Evolutionary conservation across 495 filamentous ascomycete species (phyloP).

Genomic region (Chaetomidium leptoderma): DNA sequence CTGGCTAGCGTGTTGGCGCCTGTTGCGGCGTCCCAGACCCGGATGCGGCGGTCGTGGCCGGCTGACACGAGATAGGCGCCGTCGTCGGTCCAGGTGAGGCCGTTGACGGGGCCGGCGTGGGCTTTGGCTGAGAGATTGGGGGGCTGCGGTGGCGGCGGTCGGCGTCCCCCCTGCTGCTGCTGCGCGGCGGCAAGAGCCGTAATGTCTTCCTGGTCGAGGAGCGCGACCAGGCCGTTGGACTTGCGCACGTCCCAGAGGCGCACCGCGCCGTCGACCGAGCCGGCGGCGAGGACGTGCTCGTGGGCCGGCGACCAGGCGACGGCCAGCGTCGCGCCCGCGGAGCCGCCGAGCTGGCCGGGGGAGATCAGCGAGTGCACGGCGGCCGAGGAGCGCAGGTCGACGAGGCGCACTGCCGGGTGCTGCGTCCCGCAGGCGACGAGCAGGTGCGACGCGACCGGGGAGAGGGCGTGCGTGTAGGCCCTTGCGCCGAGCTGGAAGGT

Average conservation of each 20-base stretch:
- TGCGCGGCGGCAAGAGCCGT: constrained; percentile 46
- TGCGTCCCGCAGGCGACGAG: constrained; percentile 82
- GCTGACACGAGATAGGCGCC: constrained; percentile 69
- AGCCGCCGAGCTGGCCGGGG: constrained; percentile 47
- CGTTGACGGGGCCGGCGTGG: constrained; percentile 74
- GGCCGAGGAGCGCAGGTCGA: constrained; percentile 75
- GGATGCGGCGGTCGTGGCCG: constrained; percentile 75
- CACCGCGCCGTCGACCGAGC: constrained; percentile 70
- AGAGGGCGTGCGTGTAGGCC: constrained; percentile 70
- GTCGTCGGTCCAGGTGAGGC: constrained; percentile 75
- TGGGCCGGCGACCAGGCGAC: constrained; percentile 74
- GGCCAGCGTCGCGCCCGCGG: constrained; percentile 63
- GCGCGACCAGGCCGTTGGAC: constrained; percentile 63
- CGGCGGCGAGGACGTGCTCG: constrained; percentile 74
- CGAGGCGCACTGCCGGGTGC: constrained; percentile 70
- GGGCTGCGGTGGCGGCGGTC: background rate
- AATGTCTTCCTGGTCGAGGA: constrained; percentile 78
- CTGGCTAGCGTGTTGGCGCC: constrained; percentile 79
- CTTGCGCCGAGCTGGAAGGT: constrained; percentile 69
- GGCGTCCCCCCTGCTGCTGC: constrained; percentile 7
- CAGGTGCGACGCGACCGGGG: constrained; percentile 64
- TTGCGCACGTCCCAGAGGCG: constrained; percentile 82
- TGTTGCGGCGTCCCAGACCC: constrained; percentile 75
- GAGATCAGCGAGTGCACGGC: constrained; percentile 64
- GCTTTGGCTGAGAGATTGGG: constrained; percentile 53